Percentiles rank a stretch among this genome's conserved stretches.
Conservation (phyloP, 768 basidiomycete species). For the Lentinus brumalis region DNA sequence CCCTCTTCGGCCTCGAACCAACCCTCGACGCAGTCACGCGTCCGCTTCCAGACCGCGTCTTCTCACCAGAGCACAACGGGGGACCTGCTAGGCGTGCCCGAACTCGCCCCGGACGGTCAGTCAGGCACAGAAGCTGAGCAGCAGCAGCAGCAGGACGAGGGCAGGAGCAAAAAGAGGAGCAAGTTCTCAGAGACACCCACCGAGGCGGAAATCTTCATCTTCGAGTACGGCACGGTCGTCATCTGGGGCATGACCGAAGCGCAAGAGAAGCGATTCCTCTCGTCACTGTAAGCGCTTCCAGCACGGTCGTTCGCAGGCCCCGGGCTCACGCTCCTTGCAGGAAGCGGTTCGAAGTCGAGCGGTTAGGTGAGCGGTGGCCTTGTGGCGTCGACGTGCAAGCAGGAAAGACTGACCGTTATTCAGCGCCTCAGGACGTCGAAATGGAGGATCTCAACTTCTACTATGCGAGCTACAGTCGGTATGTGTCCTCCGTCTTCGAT, state of each 20-base stretch:
- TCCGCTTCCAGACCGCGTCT: constrained; percentile 18
- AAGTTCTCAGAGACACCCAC: constrained; percentile 67
- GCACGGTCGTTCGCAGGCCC: neutral
- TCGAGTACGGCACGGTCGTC: constrained; percentile 92
- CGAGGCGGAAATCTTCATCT: constrained; percentile 89
- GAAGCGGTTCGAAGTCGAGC: constrained; percentile 93
- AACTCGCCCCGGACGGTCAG: constrained; percentile 47
- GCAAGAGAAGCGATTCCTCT: constrained; percentile 87
- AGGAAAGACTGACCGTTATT: constrained; percentile 1
- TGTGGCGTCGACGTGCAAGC: neutral
- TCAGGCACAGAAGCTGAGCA: constrained; percentile 13
- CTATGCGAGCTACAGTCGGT: constrained; percentile 96
- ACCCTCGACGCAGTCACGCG: constrained; percentile 21
- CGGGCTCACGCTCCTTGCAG: constrained; percentile 40
- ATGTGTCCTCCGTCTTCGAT: constrained; percentile 6
- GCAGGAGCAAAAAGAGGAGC: constrained; percentile 54
- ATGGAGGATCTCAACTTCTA: constrained; percentile 98
- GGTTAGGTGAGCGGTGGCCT: constrained; percentile 55
- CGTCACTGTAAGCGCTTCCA: constrained; percentile 71
- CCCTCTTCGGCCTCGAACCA: constrained; percentile 4
- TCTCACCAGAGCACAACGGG: constrained; percentile 45
- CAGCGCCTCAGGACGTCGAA: constrained; percentile 86
- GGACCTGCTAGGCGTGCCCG: constrained; percentile 79
- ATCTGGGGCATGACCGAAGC: constrained; percentile 98
- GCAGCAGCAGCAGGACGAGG: constrained; percentile 25